Evolutionary conservation across 129 eudicot species (phyloP), one percentile per base, ranked within the genome.

Genomic region (Gnaphalium uliginosum): DNA sequence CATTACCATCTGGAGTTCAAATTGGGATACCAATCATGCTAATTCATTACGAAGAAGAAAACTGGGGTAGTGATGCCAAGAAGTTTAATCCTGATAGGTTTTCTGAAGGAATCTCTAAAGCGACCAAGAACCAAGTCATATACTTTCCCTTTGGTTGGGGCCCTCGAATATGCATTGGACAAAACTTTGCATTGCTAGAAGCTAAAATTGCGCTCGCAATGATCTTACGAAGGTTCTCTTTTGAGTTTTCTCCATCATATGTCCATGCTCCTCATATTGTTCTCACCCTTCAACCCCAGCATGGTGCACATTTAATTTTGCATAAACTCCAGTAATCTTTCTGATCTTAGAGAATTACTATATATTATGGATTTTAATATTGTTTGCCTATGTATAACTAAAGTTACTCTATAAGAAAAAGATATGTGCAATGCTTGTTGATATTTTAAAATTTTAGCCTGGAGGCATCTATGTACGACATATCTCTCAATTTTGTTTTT

Each of bases 71-170:
- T 9, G 85, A 81, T 56, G 85, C 77, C 32, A 75, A 61, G 27
- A 50, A 69, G n/a, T 81, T 81, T 66, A 81, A 75, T 3, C 85
- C 81, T 0, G 73, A 53, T 13, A 51, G 85, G 35, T 81, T 75
- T 51, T 62, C 85, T 26, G 81, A 76, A 76, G 85, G 85, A 54
- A 76, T 81, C 6, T 71, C 85, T 0, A 76, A 82, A 30, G 85
- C 85, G 17, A 76, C 81, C 24, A 76, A 76, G 46, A 69, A 81
- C 68, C 68, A 54, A 64, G 74, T 72, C 5, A 53, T 56, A 18
- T 79, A 72, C 30, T 65, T 79, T 65, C 83, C 83, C 15, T 79
- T 79, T 8, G 83, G 83, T 66, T 72, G 83, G 83, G 83, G 83
- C 11, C 83, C 83, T 74, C 63, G 83, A 72, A 80, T 74, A 26